Evolutionary conservation across 2,329 filamentous ascomycete genomes (phyloP), one percentile per base, ranked within the genome.

Genomic region (Ascochyta rabiei): DNA sequence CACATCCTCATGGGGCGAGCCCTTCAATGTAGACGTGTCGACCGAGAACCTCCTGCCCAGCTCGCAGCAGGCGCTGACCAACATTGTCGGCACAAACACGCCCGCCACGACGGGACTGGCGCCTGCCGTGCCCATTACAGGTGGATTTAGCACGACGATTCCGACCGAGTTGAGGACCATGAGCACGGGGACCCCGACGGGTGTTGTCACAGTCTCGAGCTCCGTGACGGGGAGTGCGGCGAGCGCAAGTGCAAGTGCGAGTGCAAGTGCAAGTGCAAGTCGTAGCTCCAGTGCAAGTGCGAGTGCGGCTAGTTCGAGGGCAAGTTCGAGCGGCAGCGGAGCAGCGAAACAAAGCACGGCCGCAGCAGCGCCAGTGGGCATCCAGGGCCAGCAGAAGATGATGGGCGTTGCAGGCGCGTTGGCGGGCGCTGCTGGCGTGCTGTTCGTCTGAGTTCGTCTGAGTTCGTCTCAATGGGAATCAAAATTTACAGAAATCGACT

Each of bases 391-490:
- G 41, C 34, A 49, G 39, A 56, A 48, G 45, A 60, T 53, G 47
- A 60, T 65, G 62, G 58, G 59, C 3, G 26, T 62, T 21, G 59
- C 38, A 8, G 64, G 64, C 1, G 62, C 46, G 5, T 41, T 64
- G 41, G 61, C 54, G 8, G 62, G 64, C 13, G 62, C 61, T n/a
- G 64, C 57, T 12, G 64, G 62, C 0, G 55, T 61, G 24, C 16
- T 66, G 33, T 56, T 64, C 34, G 28, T 63, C 7, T 65, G 21
- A 23, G 6, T 4, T 4, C 21, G 6, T 23, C 4, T 23, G 21
- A 23, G 6, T 4, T 4, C 21, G 6, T 23, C 4, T 23, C 21
- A 23, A 23, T 23, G 21, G 21, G 21, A 6, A 23, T 4, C 2
- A 23, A 23, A 23, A 23, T 23, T n/a, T n/a, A n/a, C n/a, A 23